Evolutionary conservation across 2,329 filamentous ascomycete genomes (phyloP).

Genomic region (Cladosporium velox): DNA sequence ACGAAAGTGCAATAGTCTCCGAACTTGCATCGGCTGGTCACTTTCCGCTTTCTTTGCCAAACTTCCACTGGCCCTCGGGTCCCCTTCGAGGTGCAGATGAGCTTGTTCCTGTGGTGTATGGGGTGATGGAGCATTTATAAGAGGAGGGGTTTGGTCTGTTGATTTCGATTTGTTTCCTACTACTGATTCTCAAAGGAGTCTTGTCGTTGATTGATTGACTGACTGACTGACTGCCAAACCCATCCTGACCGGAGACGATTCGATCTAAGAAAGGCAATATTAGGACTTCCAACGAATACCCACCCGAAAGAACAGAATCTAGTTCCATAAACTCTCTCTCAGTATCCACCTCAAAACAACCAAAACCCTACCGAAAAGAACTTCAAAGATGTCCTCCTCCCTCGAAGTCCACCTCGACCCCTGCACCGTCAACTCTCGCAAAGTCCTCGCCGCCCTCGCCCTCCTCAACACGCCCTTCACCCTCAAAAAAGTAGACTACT

Average conservation of each 20-base stretch:
- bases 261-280: no score
- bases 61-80: not conserved
- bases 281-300: no score
- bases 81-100: not conserved
- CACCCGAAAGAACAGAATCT: no score
- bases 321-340: no score
- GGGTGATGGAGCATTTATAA: not conserved
- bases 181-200: no score
- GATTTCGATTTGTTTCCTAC: not conserved
- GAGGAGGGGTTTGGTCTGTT: not conserved
- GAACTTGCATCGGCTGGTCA: not conserved
- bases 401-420: constrained; percentile 41
- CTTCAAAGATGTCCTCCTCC: no score
- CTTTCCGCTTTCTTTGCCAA: not conserved
- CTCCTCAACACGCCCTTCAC: constrained; percentile 41
- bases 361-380: no score
- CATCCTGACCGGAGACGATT: no score
- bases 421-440: constrained; percentile 46
- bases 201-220: no score
- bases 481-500: constrained; percentile 43
- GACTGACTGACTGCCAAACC: no score
- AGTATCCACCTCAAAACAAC: no score
- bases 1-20: no score
- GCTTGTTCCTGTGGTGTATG: not conserved
- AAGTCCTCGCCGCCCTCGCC: constrained; percentile 45